phyloP scores from a whole-genome alignment of 1,284 basidiomycete genomes.

The Apiotrichum porosum region DNA sequence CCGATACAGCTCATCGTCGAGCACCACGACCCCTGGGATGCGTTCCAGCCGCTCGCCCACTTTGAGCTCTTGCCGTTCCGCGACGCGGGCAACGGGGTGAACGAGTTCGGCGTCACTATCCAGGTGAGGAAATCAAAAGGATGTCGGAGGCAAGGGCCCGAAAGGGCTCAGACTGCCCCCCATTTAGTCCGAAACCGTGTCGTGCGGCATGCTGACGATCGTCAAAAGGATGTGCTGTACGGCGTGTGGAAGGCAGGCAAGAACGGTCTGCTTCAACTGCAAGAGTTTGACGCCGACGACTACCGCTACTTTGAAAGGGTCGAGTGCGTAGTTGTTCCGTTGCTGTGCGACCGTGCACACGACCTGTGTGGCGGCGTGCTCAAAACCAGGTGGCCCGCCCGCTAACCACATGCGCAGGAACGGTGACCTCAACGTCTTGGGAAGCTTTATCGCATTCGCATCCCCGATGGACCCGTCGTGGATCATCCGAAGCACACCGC shows the following conservation, averaged over 20 bases:
- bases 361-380: background rate
- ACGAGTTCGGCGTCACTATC: slow-evolving; percentile 87
- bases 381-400: background rate
- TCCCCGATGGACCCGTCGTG: slow-evolving; percentile 64
- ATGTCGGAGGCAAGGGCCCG: no score
- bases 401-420: slow-evolving; percentile 52
- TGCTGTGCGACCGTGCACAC: no score
- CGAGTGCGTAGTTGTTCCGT: slow-evolving; percentile 56
- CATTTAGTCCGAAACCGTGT: no score
- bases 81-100: slow-evolving; percentile 87
- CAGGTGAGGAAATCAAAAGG: slow-evolving; percentile 51
- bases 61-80: slow-evolving; percentile 91
- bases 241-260: slow-evolving; percentile 92
- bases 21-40: slow-evolving; percentile 87
- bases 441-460: slow-evolving; percentile 86
- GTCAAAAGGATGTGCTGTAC: slow-evolving; percentile 79
- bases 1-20: slow-evolving; percentile 79
- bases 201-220: no score
- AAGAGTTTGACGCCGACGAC: slow-evolving; percentile 62
- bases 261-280: slow-evolving; percentile 82
- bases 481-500: slow-evolving; percentile 8
- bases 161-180: background rate
- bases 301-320: slow-evolving; percentile 87
- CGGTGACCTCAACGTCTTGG: slow-evolving; percentile 95
- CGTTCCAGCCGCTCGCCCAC: slow-evolving; percentile 85